Evolutionary conservation across 169 alveolate genomes (phyloP).

Genomic region (Plasmodium vinckei): DNA sequence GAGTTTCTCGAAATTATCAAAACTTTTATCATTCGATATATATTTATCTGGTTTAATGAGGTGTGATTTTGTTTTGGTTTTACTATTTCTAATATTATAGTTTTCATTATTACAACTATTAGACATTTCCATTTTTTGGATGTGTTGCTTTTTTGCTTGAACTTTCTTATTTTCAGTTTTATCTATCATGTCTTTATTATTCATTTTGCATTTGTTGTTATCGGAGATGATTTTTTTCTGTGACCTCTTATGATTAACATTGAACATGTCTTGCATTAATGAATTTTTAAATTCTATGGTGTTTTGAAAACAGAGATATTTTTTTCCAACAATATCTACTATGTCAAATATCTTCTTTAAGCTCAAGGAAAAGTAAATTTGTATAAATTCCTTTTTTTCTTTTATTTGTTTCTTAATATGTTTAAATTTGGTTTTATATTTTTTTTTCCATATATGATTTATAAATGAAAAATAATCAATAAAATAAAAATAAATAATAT

Average conservation of each 20-base stretch:
- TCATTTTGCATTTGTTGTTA: neutral
- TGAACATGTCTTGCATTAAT: neutral
- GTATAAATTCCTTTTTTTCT: constrained; percentile 28
- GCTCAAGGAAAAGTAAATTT: constrained; percentile 14
- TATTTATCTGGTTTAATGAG: no score
- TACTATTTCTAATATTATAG: neutral
- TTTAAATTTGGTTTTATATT: constrained; percentile 17
- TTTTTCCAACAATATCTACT: constrained; percentile 39
- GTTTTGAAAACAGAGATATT: constrained; percentile 26
- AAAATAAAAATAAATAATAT: constrained; percentile 47
- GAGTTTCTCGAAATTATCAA: no score
- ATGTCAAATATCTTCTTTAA: constrained; percentile 19
- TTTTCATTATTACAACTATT: neutral
- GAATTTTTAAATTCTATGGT: constrained; percentile 6
- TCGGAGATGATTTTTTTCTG: neutral
- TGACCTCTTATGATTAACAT: neutral
- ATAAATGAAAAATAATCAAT: constrained; percentile 47
- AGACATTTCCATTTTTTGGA: neutral
- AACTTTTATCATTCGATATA: no score
- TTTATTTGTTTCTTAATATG: constrained; percentile 7
- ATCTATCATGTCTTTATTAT: neutral
- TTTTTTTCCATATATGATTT: constrained; percentile 48
- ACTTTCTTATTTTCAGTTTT: neutral
- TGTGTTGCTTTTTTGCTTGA: neutral
- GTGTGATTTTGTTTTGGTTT: no score